Base-by-base conservation (phyloP, 2,329 filamentous ascomycete species). In the Fusarium proliferatum region DNA sequence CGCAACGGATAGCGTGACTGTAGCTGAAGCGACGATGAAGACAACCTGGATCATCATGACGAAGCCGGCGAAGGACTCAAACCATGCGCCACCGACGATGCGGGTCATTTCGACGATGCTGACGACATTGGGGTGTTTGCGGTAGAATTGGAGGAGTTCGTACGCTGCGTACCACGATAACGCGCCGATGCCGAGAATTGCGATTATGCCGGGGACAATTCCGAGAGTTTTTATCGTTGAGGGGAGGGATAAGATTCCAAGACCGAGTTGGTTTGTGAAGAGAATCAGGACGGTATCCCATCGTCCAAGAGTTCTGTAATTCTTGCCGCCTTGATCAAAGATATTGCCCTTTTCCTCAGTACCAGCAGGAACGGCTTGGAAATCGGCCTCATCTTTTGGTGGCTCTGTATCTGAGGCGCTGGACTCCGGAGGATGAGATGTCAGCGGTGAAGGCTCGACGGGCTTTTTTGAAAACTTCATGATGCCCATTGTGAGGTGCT, bases 41-140 rank as follows among this genome's bases (percentile, higher is more conserved):
- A 77, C 61, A 1, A 77, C 70, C 16, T 77, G 75, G 9, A 77
- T 73, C 56, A 77, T 73, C 55, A 76, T 74, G 11, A 77, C 61
- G 2, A 76, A 55, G 15, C 75, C 75, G 13, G 75, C 75, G 2
- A 77, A 5, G 2, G 61, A 26, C 39, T 77, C 75, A 1, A 77
- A 68, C 49, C 62, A 69, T 1, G 61, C 7, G 2, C 76, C 76
- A 16, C 77, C 83, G 83, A 88, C 73, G 83, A 88, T 73, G 85
- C 86, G 76, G 86, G 87, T 86, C 88, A 93, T 89, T 75, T 93
- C 91, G 76, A 90, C 92, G 21, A 93, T 90, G 79, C 92, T 91
- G 70, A 90, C 89, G 62, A 92, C 87, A 80, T 92, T 88, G 3
- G 91, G 91, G 75, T 93, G 88, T 61, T 89, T 87, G 68, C 92